Conservation (phyloP, 2,329 filamentous ascomycete species). For the Mariannaea elegans region DNA sequence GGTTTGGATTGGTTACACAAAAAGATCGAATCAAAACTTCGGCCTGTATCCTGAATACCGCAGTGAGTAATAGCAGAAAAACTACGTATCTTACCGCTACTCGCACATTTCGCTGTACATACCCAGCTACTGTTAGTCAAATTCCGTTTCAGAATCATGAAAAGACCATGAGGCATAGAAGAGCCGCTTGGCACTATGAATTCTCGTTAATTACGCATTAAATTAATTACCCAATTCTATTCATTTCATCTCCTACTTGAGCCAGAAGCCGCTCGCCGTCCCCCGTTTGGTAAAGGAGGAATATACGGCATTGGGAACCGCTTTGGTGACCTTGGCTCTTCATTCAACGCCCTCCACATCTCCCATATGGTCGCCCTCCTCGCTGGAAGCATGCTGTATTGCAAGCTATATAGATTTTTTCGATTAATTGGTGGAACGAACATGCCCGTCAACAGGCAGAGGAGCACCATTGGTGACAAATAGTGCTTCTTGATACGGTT, state of each 20-base stretch:
- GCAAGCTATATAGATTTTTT: slow-evolving; percentile 92
- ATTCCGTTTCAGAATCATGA: too few species aligned
- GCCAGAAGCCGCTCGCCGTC: slow-evolving; percentile 40
- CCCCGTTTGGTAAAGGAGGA: slow-evolving; percentile 44
- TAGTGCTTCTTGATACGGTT: slow-evolving; percentile 95
- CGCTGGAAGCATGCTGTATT: slow-evolving; percentile 97
- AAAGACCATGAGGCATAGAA: too few species aligned
- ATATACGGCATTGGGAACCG: slow-evolving; percentile 48
- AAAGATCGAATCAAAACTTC: too few species aligned
- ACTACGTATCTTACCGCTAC: too few species aligned
- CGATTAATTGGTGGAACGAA: slow-evolving; percentile 96
- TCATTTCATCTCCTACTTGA: slow-evolving; percentile 41
- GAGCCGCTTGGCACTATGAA: too few species aligned
- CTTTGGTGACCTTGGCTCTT: slow-evolving; percentile 56
- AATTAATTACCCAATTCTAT: slow-evolving; percentile 15
- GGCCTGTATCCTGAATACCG: too few species aligned
- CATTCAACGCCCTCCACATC: slow-evolving; percentile 80
- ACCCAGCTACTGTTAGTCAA: too few species aligned
- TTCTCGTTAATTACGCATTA: slow-evolving; percentile 12
- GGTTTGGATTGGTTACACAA: too few species aligned
- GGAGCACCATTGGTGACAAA: slow-evolving; percentile 84
- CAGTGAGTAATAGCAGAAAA: too few species aligned
- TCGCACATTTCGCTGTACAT: too few species aligned
- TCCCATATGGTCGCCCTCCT: slow-evolving; percentile 81
- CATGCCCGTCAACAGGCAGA: slow-evolving; percentile 87